A percentile compares a stretch with the other conserved stretches of the same genome.
Conservation (phyloP, 805 yeast genomes). For the Cyberlindnera maritima region DNA sequence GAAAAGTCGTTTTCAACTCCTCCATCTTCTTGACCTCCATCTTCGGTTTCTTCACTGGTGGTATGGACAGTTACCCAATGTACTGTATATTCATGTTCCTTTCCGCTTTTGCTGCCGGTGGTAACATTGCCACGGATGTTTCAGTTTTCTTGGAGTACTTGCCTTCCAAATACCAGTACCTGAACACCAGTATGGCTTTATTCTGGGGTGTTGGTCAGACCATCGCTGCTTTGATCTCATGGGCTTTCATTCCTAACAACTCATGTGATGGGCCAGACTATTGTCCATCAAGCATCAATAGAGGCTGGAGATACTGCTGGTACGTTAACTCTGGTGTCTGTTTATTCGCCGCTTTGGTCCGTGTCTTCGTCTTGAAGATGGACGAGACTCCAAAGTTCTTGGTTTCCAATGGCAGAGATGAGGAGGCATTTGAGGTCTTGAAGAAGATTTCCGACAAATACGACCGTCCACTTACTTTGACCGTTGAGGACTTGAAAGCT, state of each 20-base stretch:
- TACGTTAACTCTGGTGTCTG: slow-evolving; percentile 51
- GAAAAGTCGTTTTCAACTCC: slow-evolving; percentile 47
- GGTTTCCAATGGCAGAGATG: slow-evolving; percentile 48
- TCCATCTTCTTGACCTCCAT: slow-evolving; percentile 43
- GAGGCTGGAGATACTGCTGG: slow-evolving; percentile 61
- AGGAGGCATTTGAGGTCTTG: slow-evolving; percentile 41
- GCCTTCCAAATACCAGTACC: slow-evolving; percentile 47
- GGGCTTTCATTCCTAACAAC: slow-evolving; percentile 50
- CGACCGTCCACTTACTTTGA: slow-evolving; percentile 37
- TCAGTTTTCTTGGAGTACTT: slow-evolving; percentile 48
- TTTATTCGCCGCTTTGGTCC: slow-evolving; percentile 43
- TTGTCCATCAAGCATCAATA: slow-evolving; percentile 44
- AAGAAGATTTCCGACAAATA: slow-evolving; percentile 46
- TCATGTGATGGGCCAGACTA: slow-evolving; percentile 40
- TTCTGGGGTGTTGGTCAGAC: slow-evolving; percentile 63
- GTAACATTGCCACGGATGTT: slow-evolving; percentile 51
- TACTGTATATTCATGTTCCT: slow-evolving; percentile 47
- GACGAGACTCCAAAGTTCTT: slow-evolving; percentile 55
- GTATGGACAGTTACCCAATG: slow-evolving; percentile 43
- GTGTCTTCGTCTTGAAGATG: slow-evolving; percentile 41
- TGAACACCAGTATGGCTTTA: slow-evolving; percentile 48
- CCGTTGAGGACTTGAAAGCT: slow-evolving; percentile 43
- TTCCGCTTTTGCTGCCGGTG: slow-evolving; percentile 46
- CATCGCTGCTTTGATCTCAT: slow-evolving; percentile 45
- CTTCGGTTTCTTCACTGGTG: slow-evolving; percentile 50